Evolutionary conservation across 169 alveolate species (phyloP).

Genomic region (Cryptosporidium baileyi): DNA sequence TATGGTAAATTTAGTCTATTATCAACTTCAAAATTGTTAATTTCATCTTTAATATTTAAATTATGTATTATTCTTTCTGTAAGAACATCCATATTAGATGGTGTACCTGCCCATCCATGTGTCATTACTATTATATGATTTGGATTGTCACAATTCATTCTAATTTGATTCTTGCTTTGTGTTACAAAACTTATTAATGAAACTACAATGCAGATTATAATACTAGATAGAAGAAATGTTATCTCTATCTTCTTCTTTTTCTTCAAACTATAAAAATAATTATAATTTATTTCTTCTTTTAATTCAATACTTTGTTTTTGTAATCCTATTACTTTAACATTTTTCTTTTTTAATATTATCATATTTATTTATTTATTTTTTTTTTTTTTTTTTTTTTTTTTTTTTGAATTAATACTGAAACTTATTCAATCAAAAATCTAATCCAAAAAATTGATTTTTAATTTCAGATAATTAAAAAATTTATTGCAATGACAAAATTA

Average conservation of each 20-base stretch:
- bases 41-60: neutral
- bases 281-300: neutral
- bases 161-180: slow-evolving; percentile 34
- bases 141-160: slow-evolving; percentile 13
- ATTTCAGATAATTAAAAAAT: no score
- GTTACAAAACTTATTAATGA: slow-evolving; percentile 39
- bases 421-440: no score
- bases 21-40: neutral
- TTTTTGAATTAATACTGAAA: no score
- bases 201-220: slow-evolving; percentile 28
- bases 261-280: neutral
- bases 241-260: neutral
- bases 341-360: no score
- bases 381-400: no score
- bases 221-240: slow-evolving; percentile 16
- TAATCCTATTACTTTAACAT: no score
- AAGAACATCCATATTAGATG: slow-evolving; percentile 67
- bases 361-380: no score
- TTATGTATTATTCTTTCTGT: slow-evolving; percentile 41
- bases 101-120: slow-evolving; percentile 71
- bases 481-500: no score
- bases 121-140: slow-evolving; percentile 59
- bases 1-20: neutral
- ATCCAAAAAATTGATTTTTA: no score
- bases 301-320: neutral